A percentile compares a stretch with the other conserved stretches of the same genome.
Conservation (phyloP, 1,284 basidiomycete species). For the Rhizopogon hawkerae region DNA sequence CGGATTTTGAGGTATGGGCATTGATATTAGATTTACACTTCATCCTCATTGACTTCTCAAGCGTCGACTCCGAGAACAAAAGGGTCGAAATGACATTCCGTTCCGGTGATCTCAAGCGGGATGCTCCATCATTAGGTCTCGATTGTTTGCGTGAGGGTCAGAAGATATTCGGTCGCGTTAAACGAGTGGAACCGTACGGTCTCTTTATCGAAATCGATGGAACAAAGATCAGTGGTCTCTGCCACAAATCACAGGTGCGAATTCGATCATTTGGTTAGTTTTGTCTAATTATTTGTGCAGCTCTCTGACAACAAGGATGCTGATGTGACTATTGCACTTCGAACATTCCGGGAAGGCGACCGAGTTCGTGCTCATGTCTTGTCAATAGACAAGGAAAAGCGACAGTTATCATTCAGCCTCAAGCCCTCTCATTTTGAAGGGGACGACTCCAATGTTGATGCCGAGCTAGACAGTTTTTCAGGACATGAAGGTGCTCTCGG, state of each 20-base stretch:
- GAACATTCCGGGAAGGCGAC: conserved; percentile 83
- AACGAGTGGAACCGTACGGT: conserved; percentile 81
- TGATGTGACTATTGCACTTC: conserved; percentile 70
- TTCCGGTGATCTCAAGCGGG: conserved; percentile 44
- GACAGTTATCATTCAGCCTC: conserved; percentile 78
- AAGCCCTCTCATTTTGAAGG: conserved; percentile 82
- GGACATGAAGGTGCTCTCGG: conserved; percentile 24
- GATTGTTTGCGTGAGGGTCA: conserved; percentile 65
- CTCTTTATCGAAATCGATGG: conserved; percentile 85
- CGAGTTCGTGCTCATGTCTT: conserved; percentile 75
- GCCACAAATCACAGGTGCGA: conserved; percentile 84
- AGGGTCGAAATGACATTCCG: conserved; percentile 87
- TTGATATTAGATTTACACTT: conserved; percentile 1
- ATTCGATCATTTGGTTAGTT: background rate
- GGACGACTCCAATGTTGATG: conserved; percentile 20
- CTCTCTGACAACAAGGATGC: conserved; percentile 79
- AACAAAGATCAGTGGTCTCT: conserved; percentile 81
- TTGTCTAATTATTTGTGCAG: conserved; percentile 29
- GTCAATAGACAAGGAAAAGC: conserved; percentile 65
- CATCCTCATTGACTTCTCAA: conserved; percentile 26
- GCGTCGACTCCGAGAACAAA: conserved; percentile 59
- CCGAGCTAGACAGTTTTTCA: conserved; percentile 21
- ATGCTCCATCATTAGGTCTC: conserved; percentile 37
- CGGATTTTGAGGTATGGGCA: conserved; percentile 63
- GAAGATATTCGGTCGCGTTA: conserved; percentile 68